Conservation (phyloP, 2,329 filamentous ascomycete genomes). For the Tetracladium maxilliforme region DNA sequence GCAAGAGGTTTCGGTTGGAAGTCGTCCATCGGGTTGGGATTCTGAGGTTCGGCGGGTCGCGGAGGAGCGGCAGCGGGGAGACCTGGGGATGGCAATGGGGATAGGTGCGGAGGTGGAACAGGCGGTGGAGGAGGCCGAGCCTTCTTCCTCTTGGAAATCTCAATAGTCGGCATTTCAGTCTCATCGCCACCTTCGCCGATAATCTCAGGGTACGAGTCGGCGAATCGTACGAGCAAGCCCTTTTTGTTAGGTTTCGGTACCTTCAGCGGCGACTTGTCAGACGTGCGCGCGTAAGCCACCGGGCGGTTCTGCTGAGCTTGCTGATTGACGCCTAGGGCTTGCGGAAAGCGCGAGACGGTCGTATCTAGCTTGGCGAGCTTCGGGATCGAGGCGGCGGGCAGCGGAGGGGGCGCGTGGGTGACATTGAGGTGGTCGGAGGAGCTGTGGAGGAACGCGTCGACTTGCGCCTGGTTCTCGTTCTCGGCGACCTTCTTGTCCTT, state of each 20-base stretch:
- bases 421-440: slow-evolving; percentile 38
- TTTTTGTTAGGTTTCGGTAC: slow-evolving; percentile 36
- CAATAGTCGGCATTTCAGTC: slow-evolving; percentile 53
- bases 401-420: slow-evolving; percentile 30
- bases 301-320: slow-evolving; percentile 16
- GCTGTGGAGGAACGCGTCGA: slow-evolving; percentile 45
- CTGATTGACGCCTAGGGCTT: slow-evolving; percentile 15
- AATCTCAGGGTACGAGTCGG: slow-evolving; percentile 56
- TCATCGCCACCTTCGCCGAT: slow-evolving; percentile 92
- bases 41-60: background rate
- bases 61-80: background rate
- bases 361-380: slow-evolving; percentile 24
- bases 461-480: slow-evolving; percentile 23
- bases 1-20: slow-evolving; percentile 39
- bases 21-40: slow-evolving; percentile 17
- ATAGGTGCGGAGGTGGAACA: slow-evolving; percentile 14
- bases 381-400: slow-evolving; percentile 13
- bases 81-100: background rate
- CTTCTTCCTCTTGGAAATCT: slow-evolving; percentile 49
- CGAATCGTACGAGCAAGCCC: slow-evolving; percentile 62
- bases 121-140: slow-evolving; percentile 18
- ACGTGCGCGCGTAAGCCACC: slow-evolving; percentile 14
- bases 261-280: slow-evolving; percentile 16
- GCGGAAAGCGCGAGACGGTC: slow-evolving; percentile 31
- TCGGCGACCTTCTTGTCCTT: slow-evolving; percentile 18